Evolutionary conservation across 257 asterid genomes (phyloP).

Genomic region (Ligustrum vulgare): DNA sequence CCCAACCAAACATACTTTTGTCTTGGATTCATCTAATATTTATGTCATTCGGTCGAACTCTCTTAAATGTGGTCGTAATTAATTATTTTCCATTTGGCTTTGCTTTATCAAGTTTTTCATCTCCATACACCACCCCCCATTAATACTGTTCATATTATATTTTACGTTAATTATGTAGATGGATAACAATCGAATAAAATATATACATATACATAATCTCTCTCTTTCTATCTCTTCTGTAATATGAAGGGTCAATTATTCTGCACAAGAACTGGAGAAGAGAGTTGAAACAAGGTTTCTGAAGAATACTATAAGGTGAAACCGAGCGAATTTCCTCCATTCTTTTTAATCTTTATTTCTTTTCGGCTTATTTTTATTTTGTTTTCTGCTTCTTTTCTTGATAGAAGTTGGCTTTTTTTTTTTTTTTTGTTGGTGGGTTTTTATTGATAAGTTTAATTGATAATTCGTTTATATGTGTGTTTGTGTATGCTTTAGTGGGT

Average conservation of each 20-base stretch:
- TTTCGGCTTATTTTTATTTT: not conserved
- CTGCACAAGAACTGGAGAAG: slow-evolving; percentile 18
- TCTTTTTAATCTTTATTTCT: not conserved
- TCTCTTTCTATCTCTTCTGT: slow-evolving; percentile 22
- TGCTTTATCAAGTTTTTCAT: slow-evolving; percentile 37
- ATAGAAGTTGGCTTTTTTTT: slow-evolving; percentile 8
- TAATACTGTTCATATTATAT: slow-evolving; percentile 19
- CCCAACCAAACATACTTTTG: too few relatives aligned
- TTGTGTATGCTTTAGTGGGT: not conserved
- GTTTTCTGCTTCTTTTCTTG: not conserved
- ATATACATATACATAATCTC: not conserved
- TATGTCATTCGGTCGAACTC: not conserved
- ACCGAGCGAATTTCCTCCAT: not conserved
- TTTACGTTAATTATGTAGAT: not conserved
- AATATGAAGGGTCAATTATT: slow-evolving; percentile 15
- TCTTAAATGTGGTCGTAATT: slow-evolving; percentile 23
- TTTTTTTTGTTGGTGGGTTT: not conserved
- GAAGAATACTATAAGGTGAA: slow-evolving; percentile 22
- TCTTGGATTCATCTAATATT: too few relatives aligned
- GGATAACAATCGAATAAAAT: not conserved
- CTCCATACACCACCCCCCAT: slow-evolving; percentile 24
- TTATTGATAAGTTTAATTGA: not conserved
- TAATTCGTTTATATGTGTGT: slow-evolving; percentile 4
- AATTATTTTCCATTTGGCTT: not conserved
- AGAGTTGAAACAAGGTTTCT: slow-evolving; percentile 15